Conservation (phyloP, 257 asterid genomes). For the Petunia axillaris region DNA sequence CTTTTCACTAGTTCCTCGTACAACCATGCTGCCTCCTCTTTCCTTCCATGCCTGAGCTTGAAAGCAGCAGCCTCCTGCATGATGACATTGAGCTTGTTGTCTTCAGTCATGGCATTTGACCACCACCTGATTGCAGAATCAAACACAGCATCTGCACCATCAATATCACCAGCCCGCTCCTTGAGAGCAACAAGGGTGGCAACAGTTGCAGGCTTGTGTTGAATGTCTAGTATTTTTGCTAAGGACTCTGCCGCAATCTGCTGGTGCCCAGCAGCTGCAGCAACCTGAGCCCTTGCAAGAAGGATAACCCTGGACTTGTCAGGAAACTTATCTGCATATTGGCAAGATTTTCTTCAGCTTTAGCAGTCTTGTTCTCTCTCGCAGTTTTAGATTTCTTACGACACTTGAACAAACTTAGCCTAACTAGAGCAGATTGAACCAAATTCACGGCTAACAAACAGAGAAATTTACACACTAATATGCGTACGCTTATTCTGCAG, state of each 20-base stretch:
- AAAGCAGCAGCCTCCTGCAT: constrained; percentile 92
- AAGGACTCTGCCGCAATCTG: constrained; percentile 92
- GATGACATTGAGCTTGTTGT: constrained; percentile 59
- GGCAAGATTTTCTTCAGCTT: constrained; percentile 85
- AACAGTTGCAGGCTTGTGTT: constrained; percentile 83
- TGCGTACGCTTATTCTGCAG: too few relatives aligned
- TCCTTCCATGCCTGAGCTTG: constrained; percentile 82
- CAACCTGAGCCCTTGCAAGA: constrained; percentile 88
- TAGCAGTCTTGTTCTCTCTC: constrained; percentile 88
- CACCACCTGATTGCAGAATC: constrained; percentile 80
- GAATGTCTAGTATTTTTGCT: constrained; percentile 70
- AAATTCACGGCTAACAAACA: too few relatives aligned
- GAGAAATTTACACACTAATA: too few relatives aligned
- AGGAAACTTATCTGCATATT: constrained; percentile 67
- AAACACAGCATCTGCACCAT: constrained; percentile 76
- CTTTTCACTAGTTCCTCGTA: constrained; percentile 74
- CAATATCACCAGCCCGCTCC: constrained; percentile 85
- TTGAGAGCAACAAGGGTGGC: constrained; percentile 84
- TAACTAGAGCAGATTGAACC: too few relatives aligned
- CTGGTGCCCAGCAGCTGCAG: constrained; percentile 90
- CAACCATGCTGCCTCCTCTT: constrained; percentile 76
- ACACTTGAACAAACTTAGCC: too few relatives aligned
- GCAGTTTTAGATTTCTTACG: constrained; percentile 24
- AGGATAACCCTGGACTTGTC: constrained; percentile 62
- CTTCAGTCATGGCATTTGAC: constrained; percentile 87